Evolutionary conservation across 78 protist species (phyloP).

Genomic region (Cavenderia fasciculata): DNA sequence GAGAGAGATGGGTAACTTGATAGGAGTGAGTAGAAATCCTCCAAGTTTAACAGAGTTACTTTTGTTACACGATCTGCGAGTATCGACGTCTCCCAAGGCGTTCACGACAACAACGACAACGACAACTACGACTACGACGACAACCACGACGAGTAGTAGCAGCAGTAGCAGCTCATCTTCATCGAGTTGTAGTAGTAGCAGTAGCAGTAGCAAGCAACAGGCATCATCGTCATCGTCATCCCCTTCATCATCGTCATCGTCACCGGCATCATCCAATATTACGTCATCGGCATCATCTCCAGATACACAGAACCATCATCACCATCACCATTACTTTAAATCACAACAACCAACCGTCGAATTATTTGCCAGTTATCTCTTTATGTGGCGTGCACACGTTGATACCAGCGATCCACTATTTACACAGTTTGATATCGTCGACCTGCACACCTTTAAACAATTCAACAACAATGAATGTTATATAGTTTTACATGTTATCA

Average conservation of each 20-base stretch:
- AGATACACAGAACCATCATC: neutral
- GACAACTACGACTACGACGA: slow-evolving; percentile 15
- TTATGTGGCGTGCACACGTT: slow-evolving; percentile 30
- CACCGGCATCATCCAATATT: neutral
- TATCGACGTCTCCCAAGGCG: neutral
- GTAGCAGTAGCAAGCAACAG: neutral
- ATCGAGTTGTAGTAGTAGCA: neutral
- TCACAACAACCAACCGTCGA: slow-evolving; percentile 18
- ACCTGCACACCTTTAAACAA: slow-evolving; percentile 20
- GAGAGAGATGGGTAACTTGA: slow-evolving; percentile 10
- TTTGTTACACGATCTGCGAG: neutral
- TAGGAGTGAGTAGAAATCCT: slow-evolving; percentile 22
- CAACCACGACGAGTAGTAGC: neutral
- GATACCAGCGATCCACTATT: neutral
- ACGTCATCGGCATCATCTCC: neutral
- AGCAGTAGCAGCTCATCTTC: neutral
- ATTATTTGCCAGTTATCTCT: slow-evolving; percentile 41
- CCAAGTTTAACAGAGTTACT: slow-evolving; percentile 1
- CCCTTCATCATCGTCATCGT: neutral
- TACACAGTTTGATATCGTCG: slow-evolving; percentile 33
- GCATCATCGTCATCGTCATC: neutral
- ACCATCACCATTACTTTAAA: neutral
- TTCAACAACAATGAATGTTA: slow-evolving; percentile 39
- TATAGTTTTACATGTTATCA: slow-evolving; percentile 60
- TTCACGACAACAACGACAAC: slow-evolving; percentile 51